phyloP scores from a whole-genome alignment of 2,329 filamentous ascomycete genomes.

The Cladosporium sp. region DNA sequence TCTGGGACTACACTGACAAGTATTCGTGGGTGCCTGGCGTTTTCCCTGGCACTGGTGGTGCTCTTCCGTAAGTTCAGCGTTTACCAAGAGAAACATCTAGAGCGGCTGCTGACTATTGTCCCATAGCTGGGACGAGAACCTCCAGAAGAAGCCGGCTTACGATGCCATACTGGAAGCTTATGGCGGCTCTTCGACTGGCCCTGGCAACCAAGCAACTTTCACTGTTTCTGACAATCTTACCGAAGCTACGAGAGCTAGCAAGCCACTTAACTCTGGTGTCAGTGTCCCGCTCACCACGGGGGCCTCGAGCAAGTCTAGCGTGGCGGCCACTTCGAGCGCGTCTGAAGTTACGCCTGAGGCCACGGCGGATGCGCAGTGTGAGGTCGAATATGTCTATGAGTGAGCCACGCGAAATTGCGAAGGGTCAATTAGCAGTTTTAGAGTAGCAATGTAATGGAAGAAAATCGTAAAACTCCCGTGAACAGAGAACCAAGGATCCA shows the following conservation, averaged over 20 bases:
- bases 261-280: neutral
- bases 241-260: neutral
- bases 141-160: conserved; percentile 32
- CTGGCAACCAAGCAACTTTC: neutral
- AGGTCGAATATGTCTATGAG: neutral
- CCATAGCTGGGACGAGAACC: conserved; percentile 18
- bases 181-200: neutral
- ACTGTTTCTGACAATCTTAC: neutral
- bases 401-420: neutral
- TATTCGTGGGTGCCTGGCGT: conserved; percentile 36
- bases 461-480: too few species aligned
- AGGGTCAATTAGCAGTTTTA: too few species aligned
- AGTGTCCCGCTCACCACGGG: neutral
- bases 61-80: conserved; percentile 18
- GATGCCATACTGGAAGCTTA: conserved; percentile 25
- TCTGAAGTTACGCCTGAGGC: neutral
- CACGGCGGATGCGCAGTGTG: neutral
- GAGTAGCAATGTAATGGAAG: too few species aligned
- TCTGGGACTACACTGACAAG: conserved; percentile 38
- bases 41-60: conserved; percentile 34
- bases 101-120: conserved; percentile 4
- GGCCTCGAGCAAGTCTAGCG: neutral
- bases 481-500: too few species aligned
- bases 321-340: neutral
- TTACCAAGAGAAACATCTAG: neutral